Evolutionary conservation across 148 eudicot species (phyloP), one percentile per base, ranked within the genome.

Genomic region (Vaccinium macrocarpon): DNA sequence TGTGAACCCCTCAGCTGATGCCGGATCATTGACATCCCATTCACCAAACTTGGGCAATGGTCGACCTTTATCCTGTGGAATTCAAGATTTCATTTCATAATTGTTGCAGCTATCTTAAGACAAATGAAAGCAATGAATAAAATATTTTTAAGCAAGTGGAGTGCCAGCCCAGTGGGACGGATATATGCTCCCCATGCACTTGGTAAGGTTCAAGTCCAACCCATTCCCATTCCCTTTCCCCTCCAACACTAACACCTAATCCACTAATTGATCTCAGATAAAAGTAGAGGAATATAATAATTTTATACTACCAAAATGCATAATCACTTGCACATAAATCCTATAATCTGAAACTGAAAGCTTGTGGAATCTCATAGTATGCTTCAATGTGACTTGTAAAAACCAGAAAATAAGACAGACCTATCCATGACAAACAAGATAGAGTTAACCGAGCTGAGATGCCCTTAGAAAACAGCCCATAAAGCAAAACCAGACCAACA

Each of bases 1-100:
- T 0, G 87, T 84, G 82, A 87, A 87, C 16, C 87, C 87, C 76
- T 87, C 89, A 70, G 89, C 87, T 29, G 89, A 87, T 46, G 89
- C 89, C 23, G 89, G 87, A 50, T 87, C 89, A 87, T 87, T 87
- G 23, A 87, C 89, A 71, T 87, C 89, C 89, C 89, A 87, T 42
- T 87, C 89, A 46, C 89, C 89, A 62, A 87, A 87, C 76, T 84
- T 87, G 18, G 89, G 89, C 85, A 87, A 82, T 15, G 89, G 89
- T 23, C 14, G 73, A 70, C 85, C 87, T 35, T 84, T 87, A 14
- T 87, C 89, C 89, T 87, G 85, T 77, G 25, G 53, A 74, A 32
- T 27, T 74, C 21, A 49, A 73, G 27, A 53, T 82, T 72, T 73
- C 38, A 70, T 29, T 73, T 21, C 35, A 53, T 56, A 18, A 82